A percentile compares a stretch with the other conserved stretches of the same genome.
Conservation (phyloP, 2,329 filamentous ascomycete genomes). For the Gremmenia infestans region DNA sequence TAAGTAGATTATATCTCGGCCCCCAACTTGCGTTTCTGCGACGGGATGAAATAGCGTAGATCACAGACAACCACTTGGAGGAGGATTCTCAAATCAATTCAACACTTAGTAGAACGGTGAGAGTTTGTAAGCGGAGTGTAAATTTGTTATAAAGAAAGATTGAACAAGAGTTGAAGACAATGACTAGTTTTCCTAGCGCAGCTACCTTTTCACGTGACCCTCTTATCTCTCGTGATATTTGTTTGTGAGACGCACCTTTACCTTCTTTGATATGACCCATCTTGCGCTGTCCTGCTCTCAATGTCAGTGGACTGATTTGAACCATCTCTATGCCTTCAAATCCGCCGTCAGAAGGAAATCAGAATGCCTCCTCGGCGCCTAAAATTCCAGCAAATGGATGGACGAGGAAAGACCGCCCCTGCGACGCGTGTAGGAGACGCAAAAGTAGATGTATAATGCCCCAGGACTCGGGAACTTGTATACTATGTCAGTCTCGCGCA, state of each 20-base stretch:
- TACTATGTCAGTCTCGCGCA: constrained; percentile 70
- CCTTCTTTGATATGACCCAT: constrained; percentile 4
- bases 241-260: not conserved
- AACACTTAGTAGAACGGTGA: no score
- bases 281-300: not conserved
- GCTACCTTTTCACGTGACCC: not conserved
- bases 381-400: constrained; percentile 18
- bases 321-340: constrained; percentile 13
- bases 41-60: no score
- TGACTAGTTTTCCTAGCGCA: no score
- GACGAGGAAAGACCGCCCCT: constrained; percentile 58
- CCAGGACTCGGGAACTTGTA: constrained; percentile 64
- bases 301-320: not conserved
- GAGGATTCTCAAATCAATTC: no score
- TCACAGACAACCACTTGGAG: no score
- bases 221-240: constrained; percentile 6
- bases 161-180: no score
- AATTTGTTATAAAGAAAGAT: no score
- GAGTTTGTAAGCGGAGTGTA: no score
- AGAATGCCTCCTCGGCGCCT: constrained; percentile 5
- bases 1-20: no score
- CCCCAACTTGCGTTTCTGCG: no score
- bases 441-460: constrained; percentile 62
- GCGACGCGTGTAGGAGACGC: constrained; percentile 46
- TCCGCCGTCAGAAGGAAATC: constrained; percentile 4